Percentiles rank a stretch among this genome's conserved stretches.
phyloP scores from a whole-genome alignment of 2,329 filamentous ascomycete species.

The Neonectria faginata region DNA sequence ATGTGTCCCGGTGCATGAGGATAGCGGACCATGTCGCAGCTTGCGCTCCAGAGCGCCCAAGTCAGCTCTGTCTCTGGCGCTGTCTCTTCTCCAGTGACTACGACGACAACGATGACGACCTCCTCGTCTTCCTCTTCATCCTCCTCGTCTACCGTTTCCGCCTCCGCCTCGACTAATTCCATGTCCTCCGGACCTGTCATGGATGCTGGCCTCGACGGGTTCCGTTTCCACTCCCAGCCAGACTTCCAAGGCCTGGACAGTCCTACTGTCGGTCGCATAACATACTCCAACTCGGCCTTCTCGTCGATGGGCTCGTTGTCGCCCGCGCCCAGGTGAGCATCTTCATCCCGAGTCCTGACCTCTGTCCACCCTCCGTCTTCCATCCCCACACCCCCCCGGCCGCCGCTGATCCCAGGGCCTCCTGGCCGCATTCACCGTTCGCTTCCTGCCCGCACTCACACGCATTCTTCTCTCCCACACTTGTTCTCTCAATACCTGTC shows the following conservation, averaged over 20 bases:
- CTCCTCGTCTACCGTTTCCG: slow-evolving; percentile 23
- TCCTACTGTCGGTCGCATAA: slow-evolving; percentile 58
- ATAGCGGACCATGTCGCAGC: slow-evolving; percentile 65
- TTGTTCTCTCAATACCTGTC: slow-evolving; percentile 33
- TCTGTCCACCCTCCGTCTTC: slow-evolving; percentile 23
- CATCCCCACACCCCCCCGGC: slow-evolving; percentile 39
- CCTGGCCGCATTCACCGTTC: slow-evolving; percentile 37
- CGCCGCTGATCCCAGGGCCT: slow-evolving; percentile 37
- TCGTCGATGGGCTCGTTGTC: slow-evolving; percentile 40
- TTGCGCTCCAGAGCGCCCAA: slow-evolving; percentile 60
- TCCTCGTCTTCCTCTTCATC: slow-evolving; percentile 23
- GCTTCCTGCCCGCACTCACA: slow-evolving; percentile 43
- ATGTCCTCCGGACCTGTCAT: slow-evolving; percentile 10
- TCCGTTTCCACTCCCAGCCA: slow-evolving; percentile 36
- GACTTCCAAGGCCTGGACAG: slow-evolving; percentile 55
- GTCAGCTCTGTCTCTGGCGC: slow-evolving; percentile 39
- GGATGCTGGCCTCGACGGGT: slow-evolving; percentile 25
- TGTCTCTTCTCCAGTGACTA: slow-evolving; percentile 10
- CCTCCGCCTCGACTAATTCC: slow-evolving; percentile 28
- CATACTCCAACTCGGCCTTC: slow-evolving; percentile 39
- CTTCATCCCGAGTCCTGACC: slow-evolving; percentile 39
- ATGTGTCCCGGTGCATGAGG: slow-evolving; percentile 46
- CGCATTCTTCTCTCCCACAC: slow-evolving; percentile 40
- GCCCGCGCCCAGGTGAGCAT: slow-evolving; percentile 46
- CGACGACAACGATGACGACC: slow-evolving; percentile 15